phyloP scores from a whole-genome alignment of 139 green algal genomes.

The Microglena sp. region DNA sequence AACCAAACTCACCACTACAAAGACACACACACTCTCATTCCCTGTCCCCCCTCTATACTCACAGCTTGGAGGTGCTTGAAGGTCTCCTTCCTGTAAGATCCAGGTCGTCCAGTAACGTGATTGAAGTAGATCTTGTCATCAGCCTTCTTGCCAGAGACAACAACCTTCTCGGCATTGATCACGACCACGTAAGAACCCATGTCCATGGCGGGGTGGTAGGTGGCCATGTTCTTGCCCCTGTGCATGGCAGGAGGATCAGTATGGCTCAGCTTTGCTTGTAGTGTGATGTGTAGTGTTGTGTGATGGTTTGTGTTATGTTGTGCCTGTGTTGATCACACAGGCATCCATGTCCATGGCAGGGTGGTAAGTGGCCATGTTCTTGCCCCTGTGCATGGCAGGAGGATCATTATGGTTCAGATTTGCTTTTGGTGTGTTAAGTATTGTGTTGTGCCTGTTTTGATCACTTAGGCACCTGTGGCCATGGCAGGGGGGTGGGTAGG shows the following conservation, averaged over 20 bases:
- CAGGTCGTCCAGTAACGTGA: constrained; percentile 68
- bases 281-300: background rate
- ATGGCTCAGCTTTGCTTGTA: no score
- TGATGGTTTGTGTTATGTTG: no score
- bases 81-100: constrained; percentile 59
- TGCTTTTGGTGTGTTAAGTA: no score
- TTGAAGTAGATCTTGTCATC: constrained; percentile 86
- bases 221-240: constrained; percentile 80
- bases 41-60: no score
- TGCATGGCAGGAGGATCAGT: background rate
- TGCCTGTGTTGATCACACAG: no score
- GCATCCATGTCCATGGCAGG: constrained; percentile 94
- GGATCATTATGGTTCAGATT: no score
- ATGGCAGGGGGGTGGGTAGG: constrained; percentile 83
- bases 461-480: constrained; percentile 92
- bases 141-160: constrained; percentile 83
- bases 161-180: constrained; percentile 91
- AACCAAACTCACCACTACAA: background rate
- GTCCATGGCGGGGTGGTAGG: constrained; percentile 89
- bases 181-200: constrained; percentile 95
- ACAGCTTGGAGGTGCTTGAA: constrained; percentile 71
- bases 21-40: background rate
- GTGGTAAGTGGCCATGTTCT: constrained; percentile 76
- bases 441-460: no score
- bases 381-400: constrained; percentile 55